A percentile compares a stretch with the other conserved stretches of the same genome.
phyloP scores from a whole-genome alignment of 1,139 yeast species.

The Blastobotrys aristatus region DNA sequence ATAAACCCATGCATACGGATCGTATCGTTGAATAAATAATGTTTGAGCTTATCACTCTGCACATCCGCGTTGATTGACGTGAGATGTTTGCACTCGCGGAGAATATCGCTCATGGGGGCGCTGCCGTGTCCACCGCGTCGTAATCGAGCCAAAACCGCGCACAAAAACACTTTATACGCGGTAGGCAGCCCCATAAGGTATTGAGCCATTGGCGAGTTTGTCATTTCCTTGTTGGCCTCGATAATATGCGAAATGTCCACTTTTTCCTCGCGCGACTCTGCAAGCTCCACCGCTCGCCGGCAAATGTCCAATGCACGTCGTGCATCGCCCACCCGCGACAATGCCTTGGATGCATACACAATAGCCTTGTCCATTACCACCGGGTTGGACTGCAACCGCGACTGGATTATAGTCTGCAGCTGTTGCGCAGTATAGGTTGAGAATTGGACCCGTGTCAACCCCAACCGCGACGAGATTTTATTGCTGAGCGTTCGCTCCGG shows the following conservation, averaged over 20 bases:
- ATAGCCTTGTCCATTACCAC: constrained; percentile 67
- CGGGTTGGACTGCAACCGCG: constrained; percentile 55
- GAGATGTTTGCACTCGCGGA: constrained; percentile 65
- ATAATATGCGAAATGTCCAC: constrained; percentile 69
- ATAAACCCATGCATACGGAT: constrained; percentile 44
- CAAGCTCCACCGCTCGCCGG: constrained; percentile 84
- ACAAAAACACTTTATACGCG: constrained; percentile 64
- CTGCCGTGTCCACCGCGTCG: constrained; percentile 71
- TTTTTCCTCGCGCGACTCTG: constrained; percentile 46
- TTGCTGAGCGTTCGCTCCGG: constrained; percentile 87
- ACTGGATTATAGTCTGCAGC: constrained; percentile 65
- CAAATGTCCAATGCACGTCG: constrained; percentile 87
- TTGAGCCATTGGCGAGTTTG: constrained; percentile 62
- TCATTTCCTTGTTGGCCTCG: constrained; percentile 74
- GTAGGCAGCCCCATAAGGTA: constrained; percentile 60
- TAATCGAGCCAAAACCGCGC: constrained; percentile 59
- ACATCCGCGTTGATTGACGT: constrained; percentile 34
- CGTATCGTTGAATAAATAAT: constrained; percentile 17
- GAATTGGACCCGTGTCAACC: constrained; percentile 80
- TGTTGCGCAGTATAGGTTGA: constrained; percentile 83
- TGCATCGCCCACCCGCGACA: constrained; percentile 97
- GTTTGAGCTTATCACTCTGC: constrained; percentile 17
- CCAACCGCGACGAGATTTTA: constrained; percentile 87
- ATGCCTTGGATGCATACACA: constrained; percentile 87
- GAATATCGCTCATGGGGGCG: constrained; percentile 64